These are phyloP conservation scores for Amaranthus hypochondriacus DNA, from an alignment of 148 eudicot genomes.

Conservation along the genomic window DNA sequence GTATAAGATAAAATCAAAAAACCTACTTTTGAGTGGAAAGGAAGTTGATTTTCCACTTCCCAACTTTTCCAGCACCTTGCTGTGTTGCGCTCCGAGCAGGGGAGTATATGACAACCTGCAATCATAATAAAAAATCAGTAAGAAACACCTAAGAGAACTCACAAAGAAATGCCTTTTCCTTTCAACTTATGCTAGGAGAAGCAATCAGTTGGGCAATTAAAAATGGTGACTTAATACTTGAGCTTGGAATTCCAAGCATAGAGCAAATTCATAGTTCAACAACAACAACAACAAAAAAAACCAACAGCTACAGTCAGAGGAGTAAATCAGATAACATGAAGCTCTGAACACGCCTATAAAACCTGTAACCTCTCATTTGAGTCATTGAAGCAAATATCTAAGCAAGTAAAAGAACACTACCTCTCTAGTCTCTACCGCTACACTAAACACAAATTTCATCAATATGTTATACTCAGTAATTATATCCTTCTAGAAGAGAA, in stretches of 20 bases:
- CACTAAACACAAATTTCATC: neutral
- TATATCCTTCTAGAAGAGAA: no score
- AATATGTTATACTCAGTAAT: neutral
- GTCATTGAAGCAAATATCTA: neutral
- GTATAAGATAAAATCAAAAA: neutral
- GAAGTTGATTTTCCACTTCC: conserved; percentile 89
- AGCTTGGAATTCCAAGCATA: neutral
- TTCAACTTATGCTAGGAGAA: neutral
- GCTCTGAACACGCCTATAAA: neutral
- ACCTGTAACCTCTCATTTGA: neutral
- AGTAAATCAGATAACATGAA: no score
- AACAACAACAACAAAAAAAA: neutral
- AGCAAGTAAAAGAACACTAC: neutral
- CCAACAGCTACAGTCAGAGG: neutral
- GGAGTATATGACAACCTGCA: conserved; percentile 77
- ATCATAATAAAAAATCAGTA: neutral
- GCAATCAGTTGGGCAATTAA: neutral
- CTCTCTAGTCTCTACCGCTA: neutral
- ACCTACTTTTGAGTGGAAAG: conserved; percentile 87
- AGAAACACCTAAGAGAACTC: neutral
- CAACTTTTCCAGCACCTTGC: conserved; percentile 94
- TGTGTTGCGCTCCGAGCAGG: conserved; percentile 90
- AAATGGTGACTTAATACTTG: neutral
- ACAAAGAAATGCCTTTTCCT: neutral
- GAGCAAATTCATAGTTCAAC: neutral